Evolutionary conservation across 2,329 filamentous ascomycete species (phyloP).

Genomic region (Aphanocladium album): DNA sequence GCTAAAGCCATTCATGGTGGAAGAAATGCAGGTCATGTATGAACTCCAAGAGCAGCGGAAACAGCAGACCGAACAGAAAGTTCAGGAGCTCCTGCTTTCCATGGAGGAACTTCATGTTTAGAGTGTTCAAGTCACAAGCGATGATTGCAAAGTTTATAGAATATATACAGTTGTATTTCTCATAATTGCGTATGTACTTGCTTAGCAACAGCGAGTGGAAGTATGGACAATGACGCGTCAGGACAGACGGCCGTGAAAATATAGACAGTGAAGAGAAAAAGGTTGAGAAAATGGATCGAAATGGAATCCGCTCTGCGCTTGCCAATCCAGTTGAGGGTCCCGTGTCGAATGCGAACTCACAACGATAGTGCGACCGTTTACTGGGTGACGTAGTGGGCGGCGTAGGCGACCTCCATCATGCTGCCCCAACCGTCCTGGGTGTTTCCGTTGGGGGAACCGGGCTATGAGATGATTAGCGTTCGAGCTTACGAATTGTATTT

Average conservation of each 20-base stretch:
- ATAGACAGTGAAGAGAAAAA: slow-evolving; percentile 11
- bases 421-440: slow-evolving; percentile 42
- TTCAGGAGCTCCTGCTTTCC: slow-evolving; percentile 14
- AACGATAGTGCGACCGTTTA: background rate
- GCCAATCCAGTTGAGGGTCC: background rate
- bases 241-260: slow-evolving; percentile 8
- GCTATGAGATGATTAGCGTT: slow-evolving; percentile 28
- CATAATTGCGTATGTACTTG: slow-evolving; percentile 6
- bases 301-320: background rate
- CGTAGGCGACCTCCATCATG: slow-evolving; percentile 49
- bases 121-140: no score
- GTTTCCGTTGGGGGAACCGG: slow-evolving; percentile 41
- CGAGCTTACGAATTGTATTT: background rate
- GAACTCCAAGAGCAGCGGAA: slow-evolving; percentile 26
- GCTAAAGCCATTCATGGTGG: slow-evolving; percentile 37
- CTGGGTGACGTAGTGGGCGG: slow-evolving; percentile 36
- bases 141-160: background rate
- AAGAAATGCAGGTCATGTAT: slow-evolving; percentile 31
- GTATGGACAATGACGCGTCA: slow-evolving; percentile 11
- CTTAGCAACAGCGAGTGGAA: background rate
- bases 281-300: background rate
- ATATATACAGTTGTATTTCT: slow-evolving; percentile 13
- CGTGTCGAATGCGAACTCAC: slow-evolving; percentile 2
- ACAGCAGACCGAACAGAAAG: slow-evolving; percentile 15
- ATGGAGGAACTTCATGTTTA: slow-evolving; percentile 15